phyloP scores from a whole-genome alignment of 148 eudicot genomes.

The Tetragonia tetragonoides region DNA sequence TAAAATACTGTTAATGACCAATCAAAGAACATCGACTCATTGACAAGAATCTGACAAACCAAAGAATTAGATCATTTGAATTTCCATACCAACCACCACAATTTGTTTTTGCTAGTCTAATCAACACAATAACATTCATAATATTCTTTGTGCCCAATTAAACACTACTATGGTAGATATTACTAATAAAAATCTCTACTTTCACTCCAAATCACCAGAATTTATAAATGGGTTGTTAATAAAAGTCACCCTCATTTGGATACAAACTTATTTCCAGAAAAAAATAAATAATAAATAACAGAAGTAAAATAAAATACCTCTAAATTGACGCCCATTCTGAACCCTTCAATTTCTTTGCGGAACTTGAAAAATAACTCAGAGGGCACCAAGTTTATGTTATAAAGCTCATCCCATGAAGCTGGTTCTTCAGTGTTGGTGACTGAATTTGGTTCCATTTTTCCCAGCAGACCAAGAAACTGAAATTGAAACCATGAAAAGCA shows the following conservation, averaged over 20 bases:
- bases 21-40: neutral
- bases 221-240: neutral
- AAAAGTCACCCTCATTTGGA: neutral
- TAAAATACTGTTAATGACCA: neutral
- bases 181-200: neutral
- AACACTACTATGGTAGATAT: neutral
- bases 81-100: neutral
- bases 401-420: slow-evolving; percentile 76
- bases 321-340: slow-evolving; percentile 71
- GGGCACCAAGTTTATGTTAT: slow-evolving; percentile 67
- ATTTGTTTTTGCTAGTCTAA: neutral
- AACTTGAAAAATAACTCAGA: slow-evolving; percentile 78
- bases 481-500: neutral
- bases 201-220: neutral
- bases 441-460: slow-evolving; percentile 46
- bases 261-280: no score
- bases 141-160: neutral
- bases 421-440: slow-evolving; percentile 46
- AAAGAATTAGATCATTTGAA: neutral
- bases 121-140: neutral
- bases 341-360: slow-evolving; percentile 62
- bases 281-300: no score
- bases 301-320: slow-evolving; percentile 43
- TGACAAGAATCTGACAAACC: neutral
- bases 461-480: neutral